Conservation (phyloP, 768 basidiomycete genomes). For the Russula foetens region DNA sequence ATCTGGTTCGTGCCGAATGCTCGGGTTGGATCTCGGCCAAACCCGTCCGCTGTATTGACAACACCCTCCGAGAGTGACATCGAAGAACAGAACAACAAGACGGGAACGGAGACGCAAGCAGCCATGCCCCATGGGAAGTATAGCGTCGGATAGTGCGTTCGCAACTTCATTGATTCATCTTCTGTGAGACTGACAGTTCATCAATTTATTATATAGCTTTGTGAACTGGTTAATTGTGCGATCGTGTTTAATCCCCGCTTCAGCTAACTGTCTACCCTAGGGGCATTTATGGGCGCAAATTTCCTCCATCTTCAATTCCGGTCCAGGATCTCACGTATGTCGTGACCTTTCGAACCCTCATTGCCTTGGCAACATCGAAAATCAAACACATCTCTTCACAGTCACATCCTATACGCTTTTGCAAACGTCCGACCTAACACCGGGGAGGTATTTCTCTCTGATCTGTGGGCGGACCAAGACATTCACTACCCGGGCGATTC, state of each 20-base stretch:
- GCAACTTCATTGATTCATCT: not conserved
- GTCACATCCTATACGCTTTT: slow-evolving; percentile 89
- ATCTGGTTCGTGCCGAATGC: slow-evolving; percentile 12
- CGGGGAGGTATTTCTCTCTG: slow-evolving; percentile 84
- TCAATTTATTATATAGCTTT: slow-evolving; percentile 39
- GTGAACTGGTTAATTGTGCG: slow-evolving; percentile 74
- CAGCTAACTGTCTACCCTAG: slow-evolving; percentile 30
- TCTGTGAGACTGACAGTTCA: not conserved
- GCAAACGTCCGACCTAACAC: slow-evolving; percentile 78
- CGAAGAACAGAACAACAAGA: slow-evolving; percentile 5
- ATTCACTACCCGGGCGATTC: slow-evolving; percentile 94
- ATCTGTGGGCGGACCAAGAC: slow-evolving; percentile 92
- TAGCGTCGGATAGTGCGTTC: slow-evolving; percentile 73
- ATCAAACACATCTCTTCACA: slow-evolving; percentile 24
- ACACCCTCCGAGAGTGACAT: not conserved
- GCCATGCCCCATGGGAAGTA: slow-evolving; percentile 45
- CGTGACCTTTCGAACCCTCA: not conserved
- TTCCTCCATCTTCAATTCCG: slow-evolving; percentile 79
- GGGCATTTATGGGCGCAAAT: slow-evolving; percentile 96
- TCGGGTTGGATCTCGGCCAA: not conserved
- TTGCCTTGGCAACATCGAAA: slow-evolving; percentile 3
- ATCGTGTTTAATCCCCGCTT: slow-evolving; percentile 1
- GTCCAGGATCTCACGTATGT: slow-evolving; percentile 77
- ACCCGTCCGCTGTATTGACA: not conserved
- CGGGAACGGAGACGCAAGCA: slow-evolving; percentile 17